Base-by-base conservation (phyloP, 2,329 filamentous ascomycete genomes). In the Torrubiellomyces zombiae region DNA sequence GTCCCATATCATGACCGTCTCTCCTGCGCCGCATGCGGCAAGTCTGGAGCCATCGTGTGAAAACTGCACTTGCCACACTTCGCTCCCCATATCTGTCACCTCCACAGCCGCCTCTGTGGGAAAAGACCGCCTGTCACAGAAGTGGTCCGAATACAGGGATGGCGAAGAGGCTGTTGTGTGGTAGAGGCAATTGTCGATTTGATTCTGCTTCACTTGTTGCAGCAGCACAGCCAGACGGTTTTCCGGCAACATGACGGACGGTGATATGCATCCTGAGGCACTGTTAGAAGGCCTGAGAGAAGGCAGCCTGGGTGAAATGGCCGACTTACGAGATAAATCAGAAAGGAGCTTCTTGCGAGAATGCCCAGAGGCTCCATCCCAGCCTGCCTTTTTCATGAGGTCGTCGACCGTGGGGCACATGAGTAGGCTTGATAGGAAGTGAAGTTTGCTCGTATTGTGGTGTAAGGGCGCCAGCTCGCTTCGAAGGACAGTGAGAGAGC, bases 201-300 rank as follows among this genome's bases (percentile, higher is more conserved):
- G 86, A 33, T 64, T 70, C 32, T 75, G 65, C 45, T 94, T 93
- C 18, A 93, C 73, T 36, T 91, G 74, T 29, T 85, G 65, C 26
- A 98, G 57, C 10, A 98, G 58, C 17, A 73, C 65, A 2, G 82
- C 81, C 21, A 98, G 60, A 6, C 89, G 75, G 47, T 89, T 80
- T 43, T 93, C 81, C 2, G 89, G 89, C 27, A 98, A 77, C 85
- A 98, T 95, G 21, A 93, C 80, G 4, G 83, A 89, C 0, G 89
- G 86, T 2, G 89, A 93, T 47, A 98, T 92, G 28, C 72, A 93
- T 58, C 66, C 79, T 86, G 38, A n/a, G n/a, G n/a, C n/a, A n/a
- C n/a, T n/a, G n/a, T n/a, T n/a, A n/a, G n/a, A n/a, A n/a, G n/a
- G n/a, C n/a, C n/a, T n/a, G n/a, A n/a, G n/a, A n/a, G n/a, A n/a